Conservation (phyloP, 768 basidiomycete species). For the Rhizopogon salebrosus region DNA sequence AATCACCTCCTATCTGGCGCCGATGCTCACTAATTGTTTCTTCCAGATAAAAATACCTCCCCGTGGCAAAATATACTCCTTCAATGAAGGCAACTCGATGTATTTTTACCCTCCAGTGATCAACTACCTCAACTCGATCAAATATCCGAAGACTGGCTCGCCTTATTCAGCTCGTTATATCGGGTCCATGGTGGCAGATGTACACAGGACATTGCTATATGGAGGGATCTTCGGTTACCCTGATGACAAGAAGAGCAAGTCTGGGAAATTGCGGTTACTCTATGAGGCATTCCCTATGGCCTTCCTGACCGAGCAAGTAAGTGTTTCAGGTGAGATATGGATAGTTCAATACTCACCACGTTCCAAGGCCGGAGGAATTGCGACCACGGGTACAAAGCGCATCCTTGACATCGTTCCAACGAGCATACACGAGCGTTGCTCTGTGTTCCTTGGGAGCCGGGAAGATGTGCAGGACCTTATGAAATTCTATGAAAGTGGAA, state of each 20-base stretch:
- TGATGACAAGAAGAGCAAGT: conserved; percentile 96
- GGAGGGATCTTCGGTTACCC: conserved; percentile 99
- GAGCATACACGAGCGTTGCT: conserved; percentile 84
- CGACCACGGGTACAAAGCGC: conserved; percentile 90
- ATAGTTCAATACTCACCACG: background rate
- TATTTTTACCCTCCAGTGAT: conserved; percentile 84
- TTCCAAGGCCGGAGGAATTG: conserved; percentile 85
- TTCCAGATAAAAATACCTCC: conserved; percentile 83
- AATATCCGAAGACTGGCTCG: conserved; percentile 70
- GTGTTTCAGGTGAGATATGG: conserved; percentile 9
- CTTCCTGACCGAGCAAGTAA: conserved; percentile 86
- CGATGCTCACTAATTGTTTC: conserved; percentile 1
- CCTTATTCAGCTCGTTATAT: conserved; percentile 94
- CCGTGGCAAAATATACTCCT: conserved; percentile 98
- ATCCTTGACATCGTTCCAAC: conserved; percentile 90
- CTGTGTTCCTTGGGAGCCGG: conserved; percentile 89
- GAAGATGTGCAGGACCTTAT: conserved; percentile 91
- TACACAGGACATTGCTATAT: conserved; percentile 92
- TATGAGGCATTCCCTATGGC: conserved; percentile 99
- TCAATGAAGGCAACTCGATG: conserved; percentile 97
- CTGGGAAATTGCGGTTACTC: conserved; percentile 87
- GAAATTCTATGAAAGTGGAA: conserved; percentile 68
- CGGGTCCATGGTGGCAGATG: conserved; percentile 99
- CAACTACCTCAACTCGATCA: conserved; percentile 86
- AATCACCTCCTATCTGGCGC: background rate